A percentile compares a stretch with the other conserved stretches of the same genome.
These are phyloP conservation scores for Aureobasidium sp. DNA, from an alignment of 2,329 filamentous ascomycete genomes.

Conservation along the genomic window DNA sequence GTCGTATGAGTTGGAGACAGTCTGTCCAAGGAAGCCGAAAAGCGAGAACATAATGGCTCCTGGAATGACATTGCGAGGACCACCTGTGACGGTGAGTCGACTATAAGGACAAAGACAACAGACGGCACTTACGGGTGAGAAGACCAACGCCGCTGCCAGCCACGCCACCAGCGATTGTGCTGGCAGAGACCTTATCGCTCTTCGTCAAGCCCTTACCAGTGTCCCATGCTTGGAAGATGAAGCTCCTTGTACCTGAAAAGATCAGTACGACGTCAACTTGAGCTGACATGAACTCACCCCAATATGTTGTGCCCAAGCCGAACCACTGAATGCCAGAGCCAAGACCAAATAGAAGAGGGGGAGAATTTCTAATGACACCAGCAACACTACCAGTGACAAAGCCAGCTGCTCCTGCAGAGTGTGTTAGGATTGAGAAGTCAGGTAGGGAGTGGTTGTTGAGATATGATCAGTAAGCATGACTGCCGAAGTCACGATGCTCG, in stretches of 20 bases:
- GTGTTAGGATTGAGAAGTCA: background rate
- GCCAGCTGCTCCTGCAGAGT: slow-evolving; percentile 50
- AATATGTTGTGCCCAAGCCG: slow-evolving; percentile 66
- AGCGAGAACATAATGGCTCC: slow-evolving; percentile 52
- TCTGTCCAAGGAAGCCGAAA: slow-evolving; percentile 50
- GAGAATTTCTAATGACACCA: slow-evolving; percentile 53
- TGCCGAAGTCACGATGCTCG: background rate
- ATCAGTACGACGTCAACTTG: slow-evolving; percentile 21
- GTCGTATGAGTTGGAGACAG: slow-evolving; percentile 45
- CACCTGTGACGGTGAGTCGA: slow-evolving; percentile 32
- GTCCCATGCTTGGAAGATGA: slow-evolving; percentile 29
- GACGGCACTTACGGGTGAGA: slow-evolving; percentile 38
- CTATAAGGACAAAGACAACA: background rate
- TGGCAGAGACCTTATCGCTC: slow-evolving; percentile 56
- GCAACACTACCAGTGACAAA: slow-evolving; percentile 44
- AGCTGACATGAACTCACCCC: slow-evolving; percentile 41
- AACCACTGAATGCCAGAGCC: slow-evolving; percentile 75
- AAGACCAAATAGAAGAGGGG: slow-evolving; percentile 60
- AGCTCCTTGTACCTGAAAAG: slow-evolving; percentile 13
- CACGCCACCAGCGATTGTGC: slow-evolving; percentile 61
- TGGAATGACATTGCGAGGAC: slow-evolving; percentile 48
- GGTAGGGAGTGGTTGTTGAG: background rate
- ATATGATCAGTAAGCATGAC: background rate
- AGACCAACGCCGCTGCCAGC: slow-evolving; percentile 48
- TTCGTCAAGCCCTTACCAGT: slow-evolving; percentile 39